phyloP scores from a whole-genome alignment of 257 asterid genomes.

The Capsicum rhomboideum region DNA sequence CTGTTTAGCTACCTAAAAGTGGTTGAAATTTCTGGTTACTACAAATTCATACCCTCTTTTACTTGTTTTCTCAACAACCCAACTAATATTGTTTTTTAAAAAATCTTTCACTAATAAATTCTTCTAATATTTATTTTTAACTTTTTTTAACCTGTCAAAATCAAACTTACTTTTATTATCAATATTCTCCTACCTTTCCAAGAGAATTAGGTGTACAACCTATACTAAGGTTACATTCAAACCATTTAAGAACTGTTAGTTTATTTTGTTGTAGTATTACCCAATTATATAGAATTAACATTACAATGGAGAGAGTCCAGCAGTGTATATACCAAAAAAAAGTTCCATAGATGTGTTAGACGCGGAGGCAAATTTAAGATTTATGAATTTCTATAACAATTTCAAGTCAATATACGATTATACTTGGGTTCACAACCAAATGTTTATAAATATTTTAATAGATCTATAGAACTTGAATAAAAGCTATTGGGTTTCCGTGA shows the following conservation, averaged over 20 bases:
- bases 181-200: not conserved
- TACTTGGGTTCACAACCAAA: too few species aligned
- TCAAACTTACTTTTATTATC: not conserved
- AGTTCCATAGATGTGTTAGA: too few species aligned
- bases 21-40: conserved; percentile 11
- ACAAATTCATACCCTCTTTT: not conserved
- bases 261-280: not conserved
- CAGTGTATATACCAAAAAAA: too few species aligned
- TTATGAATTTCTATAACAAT: too few species aligned
- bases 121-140: not conserved
- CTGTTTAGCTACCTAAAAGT: conserved; percentile 8
- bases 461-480: too few species aligned
- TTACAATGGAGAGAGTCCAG: not conserved
- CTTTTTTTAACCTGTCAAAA: not conserved
- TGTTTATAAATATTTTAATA: too few species aligned
- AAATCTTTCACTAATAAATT: not conserved
- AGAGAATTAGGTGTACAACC: not conserved
- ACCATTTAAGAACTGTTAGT: not conserved
- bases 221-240: not conserved
- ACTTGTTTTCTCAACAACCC: conserved; percentile 26
- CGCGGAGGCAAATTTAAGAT: too few species aligned
- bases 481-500: too few species aligned
- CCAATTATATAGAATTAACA: not conserved
- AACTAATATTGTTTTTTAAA: not conserved
- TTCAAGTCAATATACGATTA: too few species aligned